Conservation (phyloP, 139 green algal species). For the Chlorella sp. region DNA sequence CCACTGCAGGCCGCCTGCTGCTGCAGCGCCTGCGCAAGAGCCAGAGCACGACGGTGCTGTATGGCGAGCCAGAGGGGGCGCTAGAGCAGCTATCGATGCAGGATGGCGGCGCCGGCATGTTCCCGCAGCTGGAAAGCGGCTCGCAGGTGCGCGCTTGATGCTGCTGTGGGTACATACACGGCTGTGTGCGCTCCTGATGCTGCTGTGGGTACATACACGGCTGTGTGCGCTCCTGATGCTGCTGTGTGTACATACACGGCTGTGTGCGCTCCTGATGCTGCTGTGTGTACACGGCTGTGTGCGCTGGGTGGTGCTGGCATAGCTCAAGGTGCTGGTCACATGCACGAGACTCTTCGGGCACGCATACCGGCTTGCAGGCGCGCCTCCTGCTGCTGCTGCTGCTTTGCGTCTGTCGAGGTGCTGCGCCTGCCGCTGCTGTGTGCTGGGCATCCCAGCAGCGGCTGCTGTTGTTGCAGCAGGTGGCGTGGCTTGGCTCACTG, state of each 20-base stretch:
- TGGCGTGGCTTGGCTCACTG: no score
- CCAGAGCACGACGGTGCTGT: conserved; percentile 64
- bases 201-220: neutral
- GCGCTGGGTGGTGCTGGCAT: no score
- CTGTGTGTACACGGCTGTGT: neutral
- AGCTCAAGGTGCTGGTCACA: no score
- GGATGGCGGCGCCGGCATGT: conserved; percentile 12
- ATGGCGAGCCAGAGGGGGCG: conserved; percentile 52
- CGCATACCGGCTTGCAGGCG: no score
- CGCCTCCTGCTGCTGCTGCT: no score
- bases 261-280: neutral
- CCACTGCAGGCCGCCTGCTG: conserved; percentile 74
- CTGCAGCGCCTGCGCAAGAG: conserved; percentile 81
- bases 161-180: neutral
- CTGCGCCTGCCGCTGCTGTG: no score
- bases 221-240: neutral
- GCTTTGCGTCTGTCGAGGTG: no score
- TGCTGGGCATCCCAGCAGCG: no score
- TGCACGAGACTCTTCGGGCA: no score
- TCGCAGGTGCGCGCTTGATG: conserved; percentile 2
- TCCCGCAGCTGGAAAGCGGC: conserved; percentile 4
- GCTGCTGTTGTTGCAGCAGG: no score
- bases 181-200: neutral
- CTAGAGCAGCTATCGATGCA: conserved; percentile 41
- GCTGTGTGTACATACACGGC: neutral